Evolutionary conservation across 305 asterid species (phyloP).

Genomic region (Euphrasia arctica): DNA sequence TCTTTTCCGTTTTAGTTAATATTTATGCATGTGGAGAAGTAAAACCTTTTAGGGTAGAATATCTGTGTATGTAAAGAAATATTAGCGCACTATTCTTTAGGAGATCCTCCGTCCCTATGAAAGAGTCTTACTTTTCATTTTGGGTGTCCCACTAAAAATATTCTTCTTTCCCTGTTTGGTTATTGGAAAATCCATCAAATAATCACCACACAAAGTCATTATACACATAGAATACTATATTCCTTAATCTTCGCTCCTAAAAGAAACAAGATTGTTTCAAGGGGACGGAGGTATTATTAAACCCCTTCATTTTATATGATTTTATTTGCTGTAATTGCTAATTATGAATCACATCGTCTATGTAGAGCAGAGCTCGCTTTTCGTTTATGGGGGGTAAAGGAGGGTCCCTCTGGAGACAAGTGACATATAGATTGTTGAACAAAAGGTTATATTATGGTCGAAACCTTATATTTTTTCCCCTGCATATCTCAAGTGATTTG

Average conservation of each 20-base stretch:
- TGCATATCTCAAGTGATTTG: neutral
- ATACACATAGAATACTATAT: too few species aligned
- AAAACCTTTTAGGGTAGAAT: neutral
- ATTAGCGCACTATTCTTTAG: neutral
- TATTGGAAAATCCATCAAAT: too few species aligned
- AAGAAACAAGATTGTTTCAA: too few species aligned
- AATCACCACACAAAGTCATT: too few species aligned
- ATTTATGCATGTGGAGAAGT: neutral
- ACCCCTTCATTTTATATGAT: neutral
- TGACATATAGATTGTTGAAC: constrained; percentile 58
- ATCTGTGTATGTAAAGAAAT: neutral
- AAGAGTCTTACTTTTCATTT: too few species aligned
- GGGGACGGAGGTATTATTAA: too few species aligned
- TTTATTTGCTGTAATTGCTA: constrained; percentile 22
- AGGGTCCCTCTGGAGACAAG: constrained; percentile 88
- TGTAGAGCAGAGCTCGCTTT: constrained; percentile 97
- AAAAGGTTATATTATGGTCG: constrained; percentile 47
- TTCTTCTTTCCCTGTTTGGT: too few species aligned
- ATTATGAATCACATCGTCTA: constrained; percentile 36
- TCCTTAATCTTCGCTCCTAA: too few species aligned
- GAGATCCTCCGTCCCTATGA: neutral
- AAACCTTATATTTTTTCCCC: constrained; percentile 1
- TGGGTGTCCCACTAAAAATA: too few species aligned
- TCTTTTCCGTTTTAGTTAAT: too few species aligned
- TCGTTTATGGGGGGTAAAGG: constrained; percentile 99